Conservation (phyloP, 2,329 filamentous ascomycete genomes). For the Nothophoma quercina region DNA sequence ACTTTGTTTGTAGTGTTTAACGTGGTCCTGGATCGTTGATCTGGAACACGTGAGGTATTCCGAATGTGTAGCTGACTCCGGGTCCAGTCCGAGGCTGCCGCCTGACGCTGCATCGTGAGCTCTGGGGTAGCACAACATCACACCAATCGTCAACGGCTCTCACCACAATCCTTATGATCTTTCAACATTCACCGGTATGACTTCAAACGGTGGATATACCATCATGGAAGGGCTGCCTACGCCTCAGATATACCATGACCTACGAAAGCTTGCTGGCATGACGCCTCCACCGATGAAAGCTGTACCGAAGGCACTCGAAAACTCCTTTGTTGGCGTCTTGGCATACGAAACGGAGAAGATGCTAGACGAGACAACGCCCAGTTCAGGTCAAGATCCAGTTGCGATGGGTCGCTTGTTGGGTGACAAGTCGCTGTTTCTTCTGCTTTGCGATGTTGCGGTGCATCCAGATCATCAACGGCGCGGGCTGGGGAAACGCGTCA, state of each 20-base stretch:
- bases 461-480: conserved; percentile 58
- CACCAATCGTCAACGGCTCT: neutral
- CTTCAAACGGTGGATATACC: conserved; percentile 30
- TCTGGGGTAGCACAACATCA: conserved; percentile 8
- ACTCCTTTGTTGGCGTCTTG: conserved; percentile 35
- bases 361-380: conserved; percentile 30
- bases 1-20: neutral
- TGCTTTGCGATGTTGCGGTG: conserved; percentile 61
- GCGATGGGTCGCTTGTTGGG: conserved; percentile 62
- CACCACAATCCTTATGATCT: neutral
- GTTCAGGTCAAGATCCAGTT: conserved; percentile 38
- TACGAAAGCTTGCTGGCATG: conserved; percentile 38
- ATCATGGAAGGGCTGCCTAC: conserved; percentile 38
- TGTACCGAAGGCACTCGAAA: conserved; percentile 36
- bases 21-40: neutral
- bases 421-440: conserved; percentile 62
- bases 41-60: conserved; percentile 6
- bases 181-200: conserved; percentile 2
- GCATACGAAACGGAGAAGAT: conserved; percentile 36
- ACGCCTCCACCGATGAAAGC: conserved; percentile 41
- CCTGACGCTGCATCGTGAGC: conserved; percentile 27
- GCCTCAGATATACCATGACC: conserved; percentile 41
- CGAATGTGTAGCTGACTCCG: conserved; percentile 6
- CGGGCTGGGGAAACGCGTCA: conserved; percentile 57
- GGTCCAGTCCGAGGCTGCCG: conserved; percentile 15